phyloP scores from a whole-genome alignment of 208 protist genomes.

The Angomonas ambiguus region DNA sequence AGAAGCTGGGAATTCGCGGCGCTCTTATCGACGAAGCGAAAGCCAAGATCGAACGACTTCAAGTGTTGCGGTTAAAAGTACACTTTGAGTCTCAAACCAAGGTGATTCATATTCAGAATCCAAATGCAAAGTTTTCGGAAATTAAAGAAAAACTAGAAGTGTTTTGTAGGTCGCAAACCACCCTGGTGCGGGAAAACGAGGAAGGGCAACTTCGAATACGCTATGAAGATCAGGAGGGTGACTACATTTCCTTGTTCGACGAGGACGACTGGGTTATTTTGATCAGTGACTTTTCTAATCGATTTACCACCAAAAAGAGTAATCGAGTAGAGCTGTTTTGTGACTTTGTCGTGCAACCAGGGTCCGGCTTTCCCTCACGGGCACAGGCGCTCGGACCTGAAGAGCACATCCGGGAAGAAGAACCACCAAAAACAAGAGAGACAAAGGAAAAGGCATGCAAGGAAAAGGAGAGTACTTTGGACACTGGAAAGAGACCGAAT shows the following conservation, averaged over 20 bases:
- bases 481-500: neutral
- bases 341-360: constrained; percentile 54
- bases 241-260: constrained; percentile 70
- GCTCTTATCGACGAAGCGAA: constrained; percentile 38
- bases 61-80: constrained; percentile 60
- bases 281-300: constrained; percentile 37
- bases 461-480: too few species aligned
- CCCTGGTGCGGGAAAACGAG: neutral
- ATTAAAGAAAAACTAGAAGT: constrained; percentile 55
- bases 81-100: constrained; percentile 72
- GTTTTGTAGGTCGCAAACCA: constrained; percentile 41
- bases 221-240: constrained; percentile 77
- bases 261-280: constrained; percentile 73
- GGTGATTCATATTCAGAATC: constrained; percentile 42
- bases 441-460: neutral
- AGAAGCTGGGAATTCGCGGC: constrained; percentile 38
- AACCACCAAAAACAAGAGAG: too few species aligned
- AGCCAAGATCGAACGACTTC: constrained; percentile 25
- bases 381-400: too few species aligned
- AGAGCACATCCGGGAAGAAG: neutral
- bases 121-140: constrained; percentile 32
- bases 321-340: constrained; percentile 44
- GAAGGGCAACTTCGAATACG: constrained; percentile 59
- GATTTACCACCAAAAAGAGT: constrained; percentile 20
- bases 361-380: constrained; percentile 3